Evolutionary conservation across 2,329 filamentous ascomycete genomes (phyloP).

Genomic region (Paraconiothyrium sp.): DNA sequence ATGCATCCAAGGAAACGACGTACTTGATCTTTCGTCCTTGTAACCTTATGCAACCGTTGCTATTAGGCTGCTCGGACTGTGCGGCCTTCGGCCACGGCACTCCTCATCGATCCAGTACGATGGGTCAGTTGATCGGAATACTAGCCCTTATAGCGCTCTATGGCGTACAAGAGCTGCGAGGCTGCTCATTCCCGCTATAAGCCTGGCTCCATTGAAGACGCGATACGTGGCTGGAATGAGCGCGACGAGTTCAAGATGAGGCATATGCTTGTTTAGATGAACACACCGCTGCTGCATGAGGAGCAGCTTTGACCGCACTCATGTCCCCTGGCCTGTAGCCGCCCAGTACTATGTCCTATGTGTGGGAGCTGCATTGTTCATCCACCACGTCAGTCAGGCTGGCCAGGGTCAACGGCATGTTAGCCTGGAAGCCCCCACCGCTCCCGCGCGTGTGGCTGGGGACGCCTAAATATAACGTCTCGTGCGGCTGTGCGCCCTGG

Average conservation of each 20-base stretch:
- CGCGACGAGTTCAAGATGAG: too few species aligned
- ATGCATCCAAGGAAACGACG: too few species aligned
- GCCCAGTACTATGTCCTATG: too few species aligned
- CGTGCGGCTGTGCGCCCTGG: constrained; percentile 11
- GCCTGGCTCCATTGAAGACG: neutral
- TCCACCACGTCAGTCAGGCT: neutral
- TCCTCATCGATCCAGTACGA: constrained; percentile 1
- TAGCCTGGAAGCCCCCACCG: neutral
- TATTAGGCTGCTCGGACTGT: constrained; percentile 1
- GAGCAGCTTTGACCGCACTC: too few species aligned
- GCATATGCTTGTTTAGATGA: too few species aligned
- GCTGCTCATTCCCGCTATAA: neutral
- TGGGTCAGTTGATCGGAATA: neutral
- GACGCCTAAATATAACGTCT: constrained; percentile 9
- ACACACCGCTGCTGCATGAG: too few species aligned
- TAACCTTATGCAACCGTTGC: neutral
- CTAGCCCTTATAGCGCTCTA: neutral
- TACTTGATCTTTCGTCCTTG: too few species aligned
- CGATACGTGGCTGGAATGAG: neutral
- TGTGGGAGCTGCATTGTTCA: too few species aligned
- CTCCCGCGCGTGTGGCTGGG: constrained; percentile 7
- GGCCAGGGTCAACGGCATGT: neutral
- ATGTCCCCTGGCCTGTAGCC: too few species aligned
- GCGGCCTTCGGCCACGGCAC: constrained; percentile 1
- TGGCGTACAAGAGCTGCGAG: neutral